Conservation (phyloP, 192 early-diverging fungal species). For the Diversispora eburnea region DNA sequence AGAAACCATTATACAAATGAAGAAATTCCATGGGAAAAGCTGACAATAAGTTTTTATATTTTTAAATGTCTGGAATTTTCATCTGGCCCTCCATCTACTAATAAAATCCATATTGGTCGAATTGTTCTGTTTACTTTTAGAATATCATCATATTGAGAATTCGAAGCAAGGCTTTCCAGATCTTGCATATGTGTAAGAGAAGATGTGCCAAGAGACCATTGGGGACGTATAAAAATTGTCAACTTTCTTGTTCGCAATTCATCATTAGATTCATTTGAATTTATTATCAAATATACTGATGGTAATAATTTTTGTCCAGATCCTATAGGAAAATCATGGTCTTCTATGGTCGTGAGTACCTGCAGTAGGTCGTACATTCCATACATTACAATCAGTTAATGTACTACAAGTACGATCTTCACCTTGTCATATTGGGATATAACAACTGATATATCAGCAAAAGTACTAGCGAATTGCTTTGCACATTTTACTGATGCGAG, state of each 20-base stretch:
- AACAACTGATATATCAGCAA: not conserved
- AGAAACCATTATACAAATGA: not conserved
- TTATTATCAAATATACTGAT: conserved; percentile 7
- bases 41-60: conserved; percentile 2
- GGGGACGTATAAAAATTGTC: not conserved
- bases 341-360: not conserved
- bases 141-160: not conserved
- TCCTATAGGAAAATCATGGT: not conserved
- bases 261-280: not conserved
- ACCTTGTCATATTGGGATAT: not conserved
- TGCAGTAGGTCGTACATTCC: not conserved
- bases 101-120: not conserved
- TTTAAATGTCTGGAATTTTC: conserved; percentile 11
- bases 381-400: not conserved
- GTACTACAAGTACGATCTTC: not conserved
- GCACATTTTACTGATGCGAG: not conserved
- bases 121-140: not conserved
- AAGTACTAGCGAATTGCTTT: not conserved
- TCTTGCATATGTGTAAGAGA: not conserved
- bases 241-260: not conserved
- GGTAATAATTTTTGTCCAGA: not conserved
- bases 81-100: conserved; percentile 2
- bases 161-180: not conserved
- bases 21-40: not conserved
- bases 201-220: not conserved